These are phyloP conservation scores for Collybia mongolica DNA, from an alignment of 768 basidiomycete species.

Conservation along the genomic window DNA sequence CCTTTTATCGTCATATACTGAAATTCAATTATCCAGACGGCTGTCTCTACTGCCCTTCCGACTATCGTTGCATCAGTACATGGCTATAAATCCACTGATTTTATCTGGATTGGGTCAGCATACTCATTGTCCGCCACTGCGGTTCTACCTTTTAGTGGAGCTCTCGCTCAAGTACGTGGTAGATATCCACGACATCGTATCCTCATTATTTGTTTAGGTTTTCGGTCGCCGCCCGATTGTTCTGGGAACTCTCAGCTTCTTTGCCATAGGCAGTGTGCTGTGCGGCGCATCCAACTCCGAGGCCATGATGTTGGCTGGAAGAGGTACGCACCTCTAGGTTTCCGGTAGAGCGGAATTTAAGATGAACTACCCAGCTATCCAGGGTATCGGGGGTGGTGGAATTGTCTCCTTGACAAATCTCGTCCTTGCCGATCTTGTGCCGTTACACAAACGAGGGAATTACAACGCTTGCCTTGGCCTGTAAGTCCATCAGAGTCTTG, in stretches of 20 bases:
- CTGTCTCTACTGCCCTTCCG: slow-evolving; percentile 6
- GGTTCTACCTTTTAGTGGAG: slow-evolving; percentile 32
- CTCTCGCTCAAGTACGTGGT: slow-evolving; percentile 31
- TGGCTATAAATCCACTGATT: not conserved
- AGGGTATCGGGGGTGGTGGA: slow-evolving; percentile 39
- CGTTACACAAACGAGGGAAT: slow-evolving; percentile 40
- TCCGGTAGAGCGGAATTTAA: no score
- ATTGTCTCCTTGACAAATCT: slow-evolving; percentile 37
- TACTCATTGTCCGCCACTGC: slow-evolving; percentile 39
- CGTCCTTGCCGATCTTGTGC: slow-evolving; percentile 44
- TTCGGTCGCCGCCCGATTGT: slow-evolving; percentile 24
- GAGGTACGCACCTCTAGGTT: slow-evolving; percentile 17
- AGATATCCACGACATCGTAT: no score
- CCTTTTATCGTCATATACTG: no score
- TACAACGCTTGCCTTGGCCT: slow-evolving; percentile 36
- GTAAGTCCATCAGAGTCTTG: slow-evolving; percentile 14
- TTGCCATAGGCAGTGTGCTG: slow-evolving; percentile 36
- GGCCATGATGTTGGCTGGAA: slow-evolving; percentile 36
- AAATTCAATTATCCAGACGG: no score
- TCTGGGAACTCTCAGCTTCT: slow-evolving; percentile 22
- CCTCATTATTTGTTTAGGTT: no score
- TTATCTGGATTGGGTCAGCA: slow-evolving; percentile 8
- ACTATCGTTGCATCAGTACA: slow-evolving; percentile 6
- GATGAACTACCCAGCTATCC: slow-evolving; percentile 23
- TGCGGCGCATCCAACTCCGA: slow-evolving; percentile 36